Evolutionary conservation across 208 protist genomes (phyloP).

Genomic region (Naegleria fowleri): DNA sequence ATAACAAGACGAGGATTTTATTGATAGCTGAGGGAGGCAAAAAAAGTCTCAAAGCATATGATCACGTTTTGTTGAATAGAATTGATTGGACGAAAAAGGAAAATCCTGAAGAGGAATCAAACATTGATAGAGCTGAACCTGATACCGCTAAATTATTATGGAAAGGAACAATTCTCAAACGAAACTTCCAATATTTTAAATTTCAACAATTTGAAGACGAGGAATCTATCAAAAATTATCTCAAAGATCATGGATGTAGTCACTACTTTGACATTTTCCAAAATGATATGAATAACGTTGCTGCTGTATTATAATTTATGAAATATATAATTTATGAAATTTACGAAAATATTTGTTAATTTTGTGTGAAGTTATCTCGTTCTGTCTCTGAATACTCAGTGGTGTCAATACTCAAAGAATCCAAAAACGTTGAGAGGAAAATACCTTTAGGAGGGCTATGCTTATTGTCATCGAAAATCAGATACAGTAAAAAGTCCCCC

Average conservation of each 20-base stretch:
- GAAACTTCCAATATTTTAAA: constrained; percentile 19
- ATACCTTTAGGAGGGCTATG: background rate
- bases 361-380: background rate
- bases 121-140: background rate
- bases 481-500: background rate
- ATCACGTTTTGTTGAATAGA: background rate
- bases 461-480: background rate
- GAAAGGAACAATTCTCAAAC: background rate
- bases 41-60: background rate
- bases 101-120: background rate
- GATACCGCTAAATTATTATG: background rate
- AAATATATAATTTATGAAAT: too few species aligned
- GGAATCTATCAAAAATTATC: constrained; percentile 5
- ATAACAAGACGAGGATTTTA: background rate
- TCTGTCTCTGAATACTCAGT: background rate
- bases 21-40: constrained; percentile 12
- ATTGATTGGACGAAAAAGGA: background rate
- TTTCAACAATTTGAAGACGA: background rate
- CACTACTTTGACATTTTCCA: background rate
- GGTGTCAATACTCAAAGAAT: background rate
- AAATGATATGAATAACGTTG: background rate
- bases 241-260: background rate
- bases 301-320: too few species aligned
- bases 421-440: background rate
- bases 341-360: background rate